Percentiles rank a stretch among this genome's conserved stretches.
These are phyloP conservation scores for Cephaloascus albidus DNA, from an alignment of 805 yeast genomes.

Conservation along the genomic window DNA sequence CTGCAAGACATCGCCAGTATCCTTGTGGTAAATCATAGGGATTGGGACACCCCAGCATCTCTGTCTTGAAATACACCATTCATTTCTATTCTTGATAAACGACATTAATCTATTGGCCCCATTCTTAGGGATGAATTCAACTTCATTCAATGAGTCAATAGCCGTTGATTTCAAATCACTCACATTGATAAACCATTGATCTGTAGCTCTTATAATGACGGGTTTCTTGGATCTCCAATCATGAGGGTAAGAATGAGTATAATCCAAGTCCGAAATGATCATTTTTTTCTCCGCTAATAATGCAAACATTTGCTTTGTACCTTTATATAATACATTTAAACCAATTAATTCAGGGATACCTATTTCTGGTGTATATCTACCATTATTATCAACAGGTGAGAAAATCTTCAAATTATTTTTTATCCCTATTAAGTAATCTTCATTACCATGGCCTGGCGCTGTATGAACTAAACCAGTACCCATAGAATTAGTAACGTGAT, in stretches of 20 bases:
- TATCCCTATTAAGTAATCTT: conserved; percentile 72
- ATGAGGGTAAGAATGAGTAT: conserved; percentile 83
- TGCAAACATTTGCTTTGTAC: conserved; percentile 37
- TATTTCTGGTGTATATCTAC: conserved; percentile 49
- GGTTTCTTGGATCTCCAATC: conserved; percentile 98
- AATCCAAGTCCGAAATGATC: conserved; percentile 38
- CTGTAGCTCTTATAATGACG: conserved; percentile 88
- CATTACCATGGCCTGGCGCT: conserved; percentile 97
- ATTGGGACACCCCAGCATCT: conserved; percentile 98
- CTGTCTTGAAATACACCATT: conserved; percentile 98
- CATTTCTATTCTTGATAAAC: conserved; percentile 70
- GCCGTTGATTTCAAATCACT: conserved; percentile 62
- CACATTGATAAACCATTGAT: conserved; percentile 94
- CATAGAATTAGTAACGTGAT: conserved; percentile 67
- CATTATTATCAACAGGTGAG: conserved; percentile 75
- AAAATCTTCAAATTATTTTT: conserved; percentile 44
- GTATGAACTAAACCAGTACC: conserved; percentile 97
- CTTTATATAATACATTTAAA: conserved; percentile 51
- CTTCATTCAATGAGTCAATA: conserved; percentile 44
- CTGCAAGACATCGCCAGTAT: conserved; percentile 38
- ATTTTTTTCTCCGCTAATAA: conserved; percentile 31
- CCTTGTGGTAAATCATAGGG: conserved; percentile 66
- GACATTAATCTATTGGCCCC: conserved; percentile 66
- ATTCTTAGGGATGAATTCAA: conserved; percentile 62
- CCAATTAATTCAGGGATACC: conserved; percentile 36